Conservation (phyloP, 192 early-diverging fungal species). For the Backusella mclennaniae region DNA sequence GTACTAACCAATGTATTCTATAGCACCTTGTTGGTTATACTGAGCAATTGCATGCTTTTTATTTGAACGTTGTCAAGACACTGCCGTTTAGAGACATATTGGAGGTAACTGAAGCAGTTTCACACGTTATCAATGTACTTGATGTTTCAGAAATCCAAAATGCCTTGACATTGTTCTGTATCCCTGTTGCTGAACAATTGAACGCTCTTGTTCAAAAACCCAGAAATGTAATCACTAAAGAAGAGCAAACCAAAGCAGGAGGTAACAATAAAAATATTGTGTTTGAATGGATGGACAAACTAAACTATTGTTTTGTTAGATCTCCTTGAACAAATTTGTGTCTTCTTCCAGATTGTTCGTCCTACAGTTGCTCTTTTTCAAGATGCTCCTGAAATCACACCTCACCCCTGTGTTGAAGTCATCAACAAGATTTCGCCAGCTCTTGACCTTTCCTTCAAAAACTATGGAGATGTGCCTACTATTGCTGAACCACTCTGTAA, state of each 20-base stretch:
- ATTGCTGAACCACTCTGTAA: slow-evolving; percentile 53
- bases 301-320: slow-evolving; percentile 11
- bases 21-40: slow-evolving; percentile 76
- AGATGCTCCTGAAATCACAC: slow-evolving; percentile 38
- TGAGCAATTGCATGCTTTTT: slow-evolving; percentile 81
- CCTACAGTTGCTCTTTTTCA: slow-evolving; percentile 36
- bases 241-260: slow-evolving; percentile 35
- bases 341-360: slow-evolving; percentile 58
- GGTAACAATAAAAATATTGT: slow-evolving; percentile 24
- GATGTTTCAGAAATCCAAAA: slow-evolving; percentile 56
- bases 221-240: slow-evolving; percentile 31
- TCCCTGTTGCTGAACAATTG: slow-evolving; percentile 72
- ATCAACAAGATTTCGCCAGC: slow-evolving; percentile 75
- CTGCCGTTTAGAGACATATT: slow-evolving; percentile 66
- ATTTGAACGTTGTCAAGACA: slow-evolving; percentile 65
- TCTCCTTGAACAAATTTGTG: slow-evolving; percentile 56
- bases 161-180: slow-evolving; percentile 70
- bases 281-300: not conserved
- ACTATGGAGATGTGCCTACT: slow-evolving; percentile 46
- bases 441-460: slow-evolving; percentile 54
- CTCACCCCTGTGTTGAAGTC: slow-evolving; percentile 67
- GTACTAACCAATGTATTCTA: slow-evolving; percentile 10
- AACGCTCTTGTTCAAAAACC: slow-evolving; percentile 54
- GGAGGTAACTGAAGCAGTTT: slow-evolving; percentile 87
- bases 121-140: slow-evolving; percentile 83